A percentile compares a stretch with the other conserved stretches of the same genome.
These are phyloP conservation scores for Pythium brassicae DNA, from an alignment of 352 stramenopile species.

Conservation along the genomic window DNA sequence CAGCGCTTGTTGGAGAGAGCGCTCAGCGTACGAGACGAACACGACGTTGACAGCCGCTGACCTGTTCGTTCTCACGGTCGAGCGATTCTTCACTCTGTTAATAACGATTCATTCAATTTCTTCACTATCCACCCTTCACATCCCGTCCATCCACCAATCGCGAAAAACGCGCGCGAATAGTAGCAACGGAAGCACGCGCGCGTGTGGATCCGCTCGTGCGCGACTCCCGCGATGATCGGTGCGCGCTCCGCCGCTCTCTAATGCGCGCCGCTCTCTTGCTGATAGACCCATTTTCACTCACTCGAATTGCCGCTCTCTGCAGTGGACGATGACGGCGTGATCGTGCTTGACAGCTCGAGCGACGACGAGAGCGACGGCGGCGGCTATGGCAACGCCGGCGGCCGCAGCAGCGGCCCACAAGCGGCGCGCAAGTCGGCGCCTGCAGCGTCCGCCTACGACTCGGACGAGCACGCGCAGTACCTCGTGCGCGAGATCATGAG, in stretches of 20 bases:
- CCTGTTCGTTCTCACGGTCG: too few species aligned
- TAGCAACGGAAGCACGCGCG: not conserved
- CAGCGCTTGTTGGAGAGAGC: too few species aligned
- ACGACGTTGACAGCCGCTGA: too few species aligned
- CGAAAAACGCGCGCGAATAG: not conserved
- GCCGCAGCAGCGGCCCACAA: not conserved
- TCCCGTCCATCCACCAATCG: not conserved
- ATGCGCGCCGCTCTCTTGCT: not conserved
- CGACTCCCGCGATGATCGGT: not conserved
- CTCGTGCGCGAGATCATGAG: slow-evolving; percentile 14
- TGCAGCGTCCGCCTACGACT: slow-evolving; percentile 6
- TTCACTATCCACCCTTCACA: too few species aligned
- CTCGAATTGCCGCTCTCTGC: not conserved
- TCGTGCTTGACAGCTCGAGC: slow-evolving; percentile 15
- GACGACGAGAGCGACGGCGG: slow-evolving; percentile 3
- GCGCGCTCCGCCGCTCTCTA: not conserved
- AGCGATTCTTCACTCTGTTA: too few species aligned
- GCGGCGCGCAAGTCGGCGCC: slow-evolving; percentile 7
- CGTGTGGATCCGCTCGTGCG: not conserved
- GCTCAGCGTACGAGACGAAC: too few species aligned
- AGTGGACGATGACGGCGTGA: slow-evolving; percentile 19
- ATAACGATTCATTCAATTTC: too few species aligned
- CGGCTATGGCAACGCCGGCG: not conserved
- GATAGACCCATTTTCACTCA: not conserved
- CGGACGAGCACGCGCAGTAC: slow-evolving; percentile 14